Conservation (phyloP, 768 basidiomycete genomes). For the Lentinula detonsa region DNA sequence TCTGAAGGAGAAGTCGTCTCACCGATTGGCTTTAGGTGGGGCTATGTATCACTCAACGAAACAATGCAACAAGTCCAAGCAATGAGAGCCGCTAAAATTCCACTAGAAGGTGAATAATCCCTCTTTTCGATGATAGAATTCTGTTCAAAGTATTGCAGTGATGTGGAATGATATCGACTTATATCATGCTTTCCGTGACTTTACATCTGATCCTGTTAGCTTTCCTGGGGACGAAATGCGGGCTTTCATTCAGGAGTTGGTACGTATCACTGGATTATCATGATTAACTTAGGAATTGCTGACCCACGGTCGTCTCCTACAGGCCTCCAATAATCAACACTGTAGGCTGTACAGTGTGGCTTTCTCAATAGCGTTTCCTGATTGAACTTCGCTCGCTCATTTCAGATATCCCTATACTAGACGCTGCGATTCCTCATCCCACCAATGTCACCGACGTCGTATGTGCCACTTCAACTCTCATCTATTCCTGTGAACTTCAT, state of each 20-base stretch:
- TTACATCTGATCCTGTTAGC: constrained; percentile 59
- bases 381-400: background rate
- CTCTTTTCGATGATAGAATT: background rate
- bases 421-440: constrained; percentile 53
- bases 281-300: background rate
- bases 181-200: constrained; percentile 63
- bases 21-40: constrained; percentile 19
- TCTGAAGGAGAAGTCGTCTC: background rate
- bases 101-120: constrained; percentile 54
- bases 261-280: constrained; percentile 23
- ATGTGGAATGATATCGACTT: constrained; percentile 81
- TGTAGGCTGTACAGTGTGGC: constrained; percentile 22
- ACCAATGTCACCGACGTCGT: constrained; percentile 60
- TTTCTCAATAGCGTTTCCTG: background rate
- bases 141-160: constrained; percentile 26
- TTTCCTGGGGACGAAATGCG: constrained; percentile 52
- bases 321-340: constrained; percentile 42
- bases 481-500: background rate
- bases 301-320: background rate
- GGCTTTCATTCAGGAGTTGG: constrained; percentile 50
- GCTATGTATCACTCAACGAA: constrained; percentile 41
- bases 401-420: constrained; percentile 65
- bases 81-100: constrained; percentile 66
- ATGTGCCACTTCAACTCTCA: constrained; percentile 18
- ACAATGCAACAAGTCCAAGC: constrained; percentile 46